Conservation (phyloP, 1,139 yeast species). For the Geotrichum klebahnii region DNA sequence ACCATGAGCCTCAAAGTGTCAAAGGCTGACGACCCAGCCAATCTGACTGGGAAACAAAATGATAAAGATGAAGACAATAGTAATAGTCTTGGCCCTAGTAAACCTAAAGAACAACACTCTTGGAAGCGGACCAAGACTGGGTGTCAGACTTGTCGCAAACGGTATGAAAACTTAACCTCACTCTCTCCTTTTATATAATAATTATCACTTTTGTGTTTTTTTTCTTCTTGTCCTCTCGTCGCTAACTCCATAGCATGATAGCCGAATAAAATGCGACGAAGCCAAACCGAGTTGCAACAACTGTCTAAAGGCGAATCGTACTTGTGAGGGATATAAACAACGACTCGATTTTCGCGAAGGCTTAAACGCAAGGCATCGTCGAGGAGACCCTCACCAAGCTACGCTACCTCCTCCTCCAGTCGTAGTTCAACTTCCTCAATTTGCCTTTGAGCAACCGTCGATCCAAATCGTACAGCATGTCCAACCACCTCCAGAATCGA, state of each 20-base stretch:
- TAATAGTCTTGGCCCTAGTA: too few relatives aligned
- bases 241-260: neutral
- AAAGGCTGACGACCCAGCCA: too few relatives aligned
- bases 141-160: conserved; percentile 33
- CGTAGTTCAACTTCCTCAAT: neutral
- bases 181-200: neutral
- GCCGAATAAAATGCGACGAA: conserved; percentile 33
- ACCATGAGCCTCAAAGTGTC: too few relatives aligned
- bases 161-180: neutral
- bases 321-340: conserved; percentile 23
- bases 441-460: neutral
- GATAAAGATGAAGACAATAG: too few relatives aligned
- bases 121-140: conserved; percentile 35
- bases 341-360: conserved; percentile 18
- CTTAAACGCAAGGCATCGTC: conserved; percentile 7
- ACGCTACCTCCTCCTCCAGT: neutral
- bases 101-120: too few relatives aligned
- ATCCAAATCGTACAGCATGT: conserved; percentile 3
- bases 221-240: too few relatives aligned
- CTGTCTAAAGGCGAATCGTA: conserved; percentile 29
- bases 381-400: neutral
- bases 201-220: too few relatives aligned
- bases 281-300: conserved; percentile 31
- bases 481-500: neutral
- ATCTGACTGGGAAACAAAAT: too few relatives aligned